Conservation (phyloP, 768 basidiomycete genomes). For the Epithele typhae region DNA sequence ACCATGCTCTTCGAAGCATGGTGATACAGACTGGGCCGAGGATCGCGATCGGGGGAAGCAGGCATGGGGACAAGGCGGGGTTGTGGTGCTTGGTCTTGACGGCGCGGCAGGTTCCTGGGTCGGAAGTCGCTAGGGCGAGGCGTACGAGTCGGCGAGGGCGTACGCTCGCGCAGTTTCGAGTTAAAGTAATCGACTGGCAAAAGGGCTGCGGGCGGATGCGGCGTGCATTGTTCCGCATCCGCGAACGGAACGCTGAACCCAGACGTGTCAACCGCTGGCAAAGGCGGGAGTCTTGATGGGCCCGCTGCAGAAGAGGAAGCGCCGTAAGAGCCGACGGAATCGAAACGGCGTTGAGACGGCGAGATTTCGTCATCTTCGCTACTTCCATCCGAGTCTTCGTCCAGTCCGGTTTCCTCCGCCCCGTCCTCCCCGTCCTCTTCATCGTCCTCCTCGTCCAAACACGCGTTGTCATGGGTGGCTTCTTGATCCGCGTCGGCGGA, state of each 20-base stretch:
- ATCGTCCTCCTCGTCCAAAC: conserved; percentile 27
- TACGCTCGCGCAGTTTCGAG: conserved; percentile 12
- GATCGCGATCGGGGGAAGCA: conserved; percentile 4
- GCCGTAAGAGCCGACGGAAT: too few relatives aligned
- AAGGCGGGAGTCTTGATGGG: conserved; percentile 6
- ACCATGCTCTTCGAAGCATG: conserved; percentile 63
- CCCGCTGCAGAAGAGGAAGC: conserved; percentile 3
- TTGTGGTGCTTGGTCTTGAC: background rate
- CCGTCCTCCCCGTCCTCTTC: conserved; percentile 19
- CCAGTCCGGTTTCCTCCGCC: background rate
- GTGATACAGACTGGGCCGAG: conserved; percentile 47
- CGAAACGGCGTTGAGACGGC: too few relatives aligned
- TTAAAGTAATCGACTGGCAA: conserved; percentile 27
- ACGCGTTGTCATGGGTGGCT: conserved; percentile 25
- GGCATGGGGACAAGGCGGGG: conserved; percentile 25
- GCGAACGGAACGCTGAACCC: conserved; percentile 18
- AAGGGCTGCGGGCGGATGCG: conserved; percentile 10
- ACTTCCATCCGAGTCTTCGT: conserved; percentile 23
- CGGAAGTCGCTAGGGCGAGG: conserved; percentile 22
- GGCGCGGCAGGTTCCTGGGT: background rate
- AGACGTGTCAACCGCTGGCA: conserved; percentile 18
- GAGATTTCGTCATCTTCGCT: conserved; percentile 30
- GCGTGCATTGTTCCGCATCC: conserved; percentile 10
- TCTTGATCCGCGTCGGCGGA: conserved; percentile 31
- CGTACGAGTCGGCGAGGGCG: conserved; percentile 17